A percentile compares a stretch with the other conserved stretches of the same genome.
Conservation (phyloP, 805 yeast species). For the Kazachstania kunashirensis region DNA sequence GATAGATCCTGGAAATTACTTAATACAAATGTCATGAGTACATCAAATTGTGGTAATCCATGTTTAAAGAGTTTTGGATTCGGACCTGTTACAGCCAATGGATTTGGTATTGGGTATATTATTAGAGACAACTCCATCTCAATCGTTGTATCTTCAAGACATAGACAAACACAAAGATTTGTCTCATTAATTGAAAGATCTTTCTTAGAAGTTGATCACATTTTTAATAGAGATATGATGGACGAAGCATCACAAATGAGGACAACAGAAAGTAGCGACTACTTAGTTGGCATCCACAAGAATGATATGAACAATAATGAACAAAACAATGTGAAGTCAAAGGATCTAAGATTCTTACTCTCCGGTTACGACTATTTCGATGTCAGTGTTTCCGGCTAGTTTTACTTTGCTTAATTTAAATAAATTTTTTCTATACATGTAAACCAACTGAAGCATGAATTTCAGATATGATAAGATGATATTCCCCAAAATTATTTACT, state of each 20-base stretch:
- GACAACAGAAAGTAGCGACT: constrained; percentile 1
- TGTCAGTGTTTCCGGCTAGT: constrained; percentile 23
- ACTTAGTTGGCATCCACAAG: constrained; percentile 6
- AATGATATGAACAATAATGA: background rate
- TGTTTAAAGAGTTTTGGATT: constrained; percentile 80
- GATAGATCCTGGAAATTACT: constrained; percentile 84
- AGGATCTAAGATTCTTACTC: constrained; percentile 35
- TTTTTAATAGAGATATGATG: constrained; percentile 31
- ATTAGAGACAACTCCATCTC: constrained; percentile 72
- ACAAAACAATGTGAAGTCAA: constrained; percentile 21
- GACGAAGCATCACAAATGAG: background rate
- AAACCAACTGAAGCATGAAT: too few relatives aligned
- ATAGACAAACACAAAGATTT: constrained; percentile 76
- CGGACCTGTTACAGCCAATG: constrained; percentile 84
- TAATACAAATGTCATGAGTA: constrained; percentile 70
- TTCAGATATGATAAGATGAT: too few relatives aligned
- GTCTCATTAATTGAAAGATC: constrained; percentile 55
- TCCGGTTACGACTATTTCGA: constrained; percentile 89
- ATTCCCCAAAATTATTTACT: too few relatives aligned
- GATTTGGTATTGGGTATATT: constrained; percentile 89
- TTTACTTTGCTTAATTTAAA: too few relatives aligned
- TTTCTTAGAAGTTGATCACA: constrained; percentile 47
- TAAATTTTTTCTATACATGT: too few relatives aligned
- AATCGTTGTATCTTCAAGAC: constrained; percentile 77
- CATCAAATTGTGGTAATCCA: constrained; percentile 89